A percentile compares a stretch with the other conserved stretches of the same genome.
Evolutionary conservation across 495 filamentous ascomycete genomes (phyloP).

Genomic region (Hypoxylon crocopeplum): DNA sequence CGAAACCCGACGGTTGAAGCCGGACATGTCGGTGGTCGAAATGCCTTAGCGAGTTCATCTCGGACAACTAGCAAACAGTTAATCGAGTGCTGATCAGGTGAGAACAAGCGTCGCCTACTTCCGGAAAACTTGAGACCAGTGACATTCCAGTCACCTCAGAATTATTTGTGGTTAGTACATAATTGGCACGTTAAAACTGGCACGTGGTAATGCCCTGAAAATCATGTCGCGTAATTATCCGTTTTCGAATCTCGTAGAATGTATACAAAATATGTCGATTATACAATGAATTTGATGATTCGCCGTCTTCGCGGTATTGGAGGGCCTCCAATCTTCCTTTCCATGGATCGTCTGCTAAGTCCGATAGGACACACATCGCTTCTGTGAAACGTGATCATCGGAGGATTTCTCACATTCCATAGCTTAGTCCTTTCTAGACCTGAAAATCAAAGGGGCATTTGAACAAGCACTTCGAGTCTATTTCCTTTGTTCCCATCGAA

Average conservation of each 20-base stretch:
- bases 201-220: not conserved
- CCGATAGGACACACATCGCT: too few species aligned
- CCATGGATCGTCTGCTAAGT: too few species aligned
- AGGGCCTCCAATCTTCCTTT: too few species aligned
- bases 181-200: not conserved
- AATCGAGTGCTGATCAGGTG: slow-evolving; percentile 1
- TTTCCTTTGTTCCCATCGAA: too few species aligned
- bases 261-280: not conserved
- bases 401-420: too few species aligned
- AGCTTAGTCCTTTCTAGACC: too few species aligned
- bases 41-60: not conserved
- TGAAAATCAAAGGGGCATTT: too few species aligned
- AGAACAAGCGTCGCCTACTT: slow-evolving; percentile 1
- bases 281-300: too few species aligned
- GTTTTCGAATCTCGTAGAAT: slow-evolving; percentile 2
- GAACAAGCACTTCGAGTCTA: too few species aligned
- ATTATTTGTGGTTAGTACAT: too few species aligned
- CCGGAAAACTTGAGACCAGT: slow-evolving; percentile 9
- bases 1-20: slow-evolving; percentile 5
- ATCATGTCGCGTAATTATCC: not conserved
- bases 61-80: not conserved
- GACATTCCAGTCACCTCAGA: slow-evolving; percentile 21
- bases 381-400: too few species aligned
- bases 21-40: slow-evolving; percentile 2
- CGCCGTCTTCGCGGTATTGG: too few species aligned